phyloP scores from a whole-genome alignment of 2,329 filamentous ascomycete genomes.

The Aspergillus neoniger region DNA sequence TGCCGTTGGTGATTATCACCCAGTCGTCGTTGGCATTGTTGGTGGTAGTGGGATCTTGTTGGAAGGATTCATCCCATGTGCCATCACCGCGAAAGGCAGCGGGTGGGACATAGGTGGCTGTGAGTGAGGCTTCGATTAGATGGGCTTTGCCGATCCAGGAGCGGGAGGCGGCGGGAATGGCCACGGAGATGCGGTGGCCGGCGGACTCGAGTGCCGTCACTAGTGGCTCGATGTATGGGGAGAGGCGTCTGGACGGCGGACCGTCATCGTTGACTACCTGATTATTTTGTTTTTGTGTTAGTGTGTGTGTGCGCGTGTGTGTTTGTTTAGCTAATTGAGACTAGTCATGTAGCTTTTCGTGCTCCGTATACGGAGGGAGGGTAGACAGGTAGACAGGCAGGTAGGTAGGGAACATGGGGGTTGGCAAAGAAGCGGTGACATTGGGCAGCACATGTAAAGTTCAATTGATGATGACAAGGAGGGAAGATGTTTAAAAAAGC shows the following conservation, averaged over 20 bases:
- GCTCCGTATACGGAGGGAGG: no score
- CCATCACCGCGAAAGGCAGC: constrained; percentile 58
- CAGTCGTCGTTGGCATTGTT: constrained; percentile 60
- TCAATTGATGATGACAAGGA: background rate
- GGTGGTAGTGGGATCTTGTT: background rate
- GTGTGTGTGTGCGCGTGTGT: no score
- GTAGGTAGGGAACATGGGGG: no score
- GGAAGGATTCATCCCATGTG: constrained; percentile 49
- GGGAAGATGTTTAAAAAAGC: background rate
- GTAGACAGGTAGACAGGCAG: no score
- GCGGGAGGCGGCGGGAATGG: constrained; percentile 81
- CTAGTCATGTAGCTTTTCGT: no score
- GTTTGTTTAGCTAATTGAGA: no score
- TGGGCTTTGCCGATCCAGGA: constrained; percentile 98
- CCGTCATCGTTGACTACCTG: constrained; percentile 69
- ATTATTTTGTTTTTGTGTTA: background rate
- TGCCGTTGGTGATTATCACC: constrained; percentile 71
- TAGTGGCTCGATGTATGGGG: constrained; percentile 73
- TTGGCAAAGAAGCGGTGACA: no score
- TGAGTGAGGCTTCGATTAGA: constrained; percentile 81
- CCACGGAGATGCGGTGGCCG: constrained; percentile 82
- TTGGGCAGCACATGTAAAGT: no score
- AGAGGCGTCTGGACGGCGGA: constrained; percentile 69
- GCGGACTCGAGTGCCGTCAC: constrained; percentile 67
- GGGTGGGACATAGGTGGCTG: constrained; percentile 74